Evolutionary conservation across 208 protist genomes (phyloP).

Genomic region (Leishmania martiniquensis): DNA sequence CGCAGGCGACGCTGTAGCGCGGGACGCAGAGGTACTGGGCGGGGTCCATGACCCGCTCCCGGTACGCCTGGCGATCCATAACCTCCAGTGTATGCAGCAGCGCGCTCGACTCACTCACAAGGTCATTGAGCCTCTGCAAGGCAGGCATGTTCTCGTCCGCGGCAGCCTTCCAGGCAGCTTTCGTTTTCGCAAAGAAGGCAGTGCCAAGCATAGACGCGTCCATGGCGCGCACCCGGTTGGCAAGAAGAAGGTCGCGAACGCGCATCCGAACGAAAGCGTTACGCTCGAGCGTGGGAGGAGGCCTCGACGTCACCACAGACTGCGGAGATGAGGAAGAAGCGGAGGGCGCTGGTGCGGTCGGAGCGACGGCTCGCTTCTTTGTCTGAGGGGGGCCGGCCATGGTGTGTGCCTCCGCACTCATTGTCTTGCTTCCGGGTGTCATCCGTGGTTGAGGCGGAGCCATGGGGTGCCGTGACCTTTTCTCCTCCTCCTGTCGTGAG

Average conservation of each 20-base stretch:
- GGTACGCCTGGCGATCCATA: conserved; percentile 47
- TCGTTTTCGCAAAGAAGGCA: conserved; percentile 25
- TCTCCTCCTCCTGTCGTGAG: background rate
- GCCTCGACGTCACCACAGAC: background rate
- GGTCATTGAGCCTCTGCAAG: conserved; percentile 32
- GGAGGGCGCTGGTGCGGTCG: background rate
- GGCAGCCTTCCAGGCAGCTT: conserved; percentile 15
- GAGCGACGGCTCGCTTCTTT: background rate
- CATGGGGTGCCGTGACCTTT: background rate
- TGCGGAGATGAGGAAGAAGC: background rate
- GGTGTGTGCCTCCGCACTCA: background rate
- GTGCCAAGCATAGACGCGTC: conserved; percentile 19
- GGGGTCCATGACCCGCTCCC: conserved; percentile 40
- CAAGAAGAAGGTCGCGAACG: conserved; percentile 48
- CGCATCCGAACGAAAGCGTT: conserved; percentile 36
- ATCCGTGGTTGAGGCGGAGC: background rate
- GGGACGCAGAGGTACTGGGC: conserved; percentile 43
- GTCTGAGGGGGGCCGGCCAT: background rate
- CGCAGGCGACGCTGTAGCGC: conserved; percentile 40
- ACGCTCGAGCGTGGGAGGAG: background rate
- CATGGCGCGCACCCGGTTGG: conserved; percentile 22
- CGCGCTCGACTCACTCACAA: conserved; percentile 40
- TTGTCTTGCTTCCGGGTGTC: background rate
- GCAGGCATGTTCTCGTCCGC: conserved; percentile 14
- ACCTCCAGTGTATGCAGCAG: conserved; percentile 36